Base-by-base conservation (phyloP, 352 stramenopile species). In the Phytophthora citricola region DNA sequence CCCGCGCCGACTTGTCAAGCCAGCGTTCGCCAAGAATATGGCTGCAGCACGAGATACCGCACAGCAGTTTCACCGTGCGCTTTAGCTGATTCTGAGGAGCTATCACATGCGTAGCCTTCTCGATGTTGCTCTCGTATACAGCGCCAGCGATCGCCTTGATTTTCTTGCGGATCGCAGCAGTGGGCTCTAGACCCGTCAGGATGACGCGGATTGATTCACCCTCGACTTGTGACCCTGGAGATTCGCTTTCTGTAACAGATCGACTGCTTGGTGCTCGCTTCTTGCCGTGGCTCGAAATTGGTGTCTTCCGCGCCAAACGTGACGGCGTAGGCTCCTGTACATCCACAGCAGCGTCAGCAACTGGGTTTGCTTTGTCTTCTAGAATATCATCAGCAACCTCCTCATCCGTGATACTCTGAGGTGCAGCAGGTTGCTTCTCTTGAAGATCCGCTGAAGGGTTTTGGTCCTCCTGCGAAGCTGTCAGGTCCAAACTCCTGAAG, bases 21-120 rank as follows among this genome's bases (percentile, higher is more conserved):
- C 79, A 89, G 38, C 66, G 61, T 49, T 79, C 64, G 20, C 75
- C 76, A 20, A 87, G 24, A 55, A 89, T 81, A 59, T 89, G 79
- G 5, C 20, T 46, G 38, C 79, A 89, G 52, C 73, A 84, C 9
- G 79, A 84, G 17, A 89, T 83, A 4, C 79, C 77, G 24, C 79
- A 87, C 40, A 89, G 55, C 26, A 89, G 52, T 63, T 89, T 89
- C 32, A 89, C 77, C 5, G 79, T 89, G 17, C 79, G 75, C 61
- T 89, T 89, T 2, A 89, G 48, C 14, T 81, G 52, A 29, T 72
- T 59, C 17, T 68, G 52, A 31, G 73, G 77, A 49, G 69, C 79
- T 51, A 89, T 68, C 27, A 89, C 49, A 69, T 89, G 79, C 7
- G 75, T 89, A 5, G 73, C 79, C 8, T 69, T 73, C 15, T 77